Percentiles rank a stretch among this genome's conserved stretches.
phyloP scores from a whole-genome alignment of 768 basidiomycete genomes.

The Calocybe gangraenosa region DNA sequence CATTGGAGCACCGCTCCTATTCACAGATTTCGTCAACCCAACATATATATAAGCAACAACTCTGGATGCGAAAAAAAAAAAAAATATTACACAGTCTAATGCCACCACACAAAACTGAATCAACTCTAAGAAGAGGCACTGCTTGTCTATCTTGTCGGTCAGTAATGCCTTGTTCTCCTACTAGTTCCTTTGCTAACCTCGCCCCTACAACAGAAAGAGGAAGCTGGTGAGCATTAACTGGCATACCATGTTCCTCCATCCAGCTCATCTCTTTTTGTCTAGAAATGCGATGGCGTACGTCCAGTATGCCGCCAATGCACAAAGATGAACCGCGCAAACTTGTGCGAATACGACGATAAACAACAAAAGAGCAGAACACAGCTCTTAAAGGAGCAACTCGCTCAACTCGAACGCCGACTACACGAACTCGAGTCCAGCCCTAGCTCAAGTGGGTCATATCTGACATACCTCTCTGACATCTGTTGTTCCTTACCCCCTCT shows the following conservation, averaged over 20 bases:
- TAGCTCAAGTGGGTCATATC: background rate
- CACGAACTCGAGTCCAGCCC: conserved; percentile 46
- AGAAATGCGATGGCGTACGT: conserved; percentile 61
- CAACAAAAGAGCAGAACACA: conserved; percentile 57
- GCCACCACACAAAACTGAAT: conserved; percentile 19
- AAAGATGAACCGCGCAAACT: conserved; percentile 46
- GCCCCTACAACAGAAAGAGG: conserved; percentile 28
- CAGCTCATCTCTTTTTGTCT: background rate
- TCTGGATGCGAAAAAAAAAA: too few species aligned
- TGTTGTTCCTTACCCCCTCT: background rate
- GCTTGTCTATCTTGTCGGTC: conserved; percentile 44
- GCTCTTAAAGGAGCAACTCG: conserved; percentile 52
- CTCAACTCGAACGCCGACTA: conserved; percentile 46
- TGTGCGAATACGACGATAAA: conserved; percentile 60
- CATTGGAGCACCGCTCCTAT: too few species aligned
- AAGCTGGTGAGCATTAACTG: conserved; percentile 34
- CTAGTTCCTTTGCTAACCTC: conserved; percentile 2
- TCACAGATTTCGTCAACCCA: too few species aligned
- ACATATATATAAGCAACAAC: too few species aligned
- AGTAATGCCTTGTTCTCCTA: conserved; percentile 12
- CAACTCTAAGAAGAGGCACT: conserved; percentile 33
- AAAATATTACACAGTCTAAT: too few species aligned
- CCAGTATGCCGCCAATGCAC: conserved; percentile 54
- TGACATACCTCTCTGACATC: too few species aligned
- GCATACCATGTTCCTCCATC: background rate